phyloP scores from a whole-genome alignment of 148 eudicot genomes.

The Rhododendron henanense region DNA sequence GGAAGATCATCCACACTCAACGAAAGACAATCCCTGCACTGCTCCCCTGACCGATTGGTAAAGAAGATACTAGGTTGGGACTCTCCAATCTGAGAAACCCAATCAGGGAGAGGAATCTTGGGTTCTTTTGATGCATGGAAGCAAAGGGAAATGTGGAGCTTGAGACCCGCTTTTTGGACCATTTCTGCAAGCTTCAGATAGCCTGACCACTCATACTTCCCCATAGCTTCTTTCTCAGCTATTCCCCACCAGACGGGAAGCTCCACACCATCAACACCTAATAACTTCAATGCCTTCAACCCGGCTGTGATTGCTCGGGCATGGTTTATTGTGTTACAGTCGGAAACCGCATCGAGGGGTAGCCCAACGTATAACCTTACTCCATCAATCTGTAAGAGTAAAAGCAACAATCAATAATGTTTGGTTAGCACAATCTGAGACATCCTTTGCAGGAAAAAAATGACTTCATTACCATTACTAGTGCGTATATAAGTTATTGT shows the following conservation, averaged over 20 bases:
- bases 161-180: conserved; percentile 56
- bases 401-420: background rate
- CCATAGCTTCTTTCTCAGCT: conserved; percentile 65
- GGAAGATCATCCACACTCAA: conserved; percentile 68
- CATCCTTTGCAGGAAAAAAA: background rate
- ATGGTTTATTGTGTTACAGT: conserved; percentile 45
- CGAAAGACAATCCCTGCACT: conserved; percentile 60
- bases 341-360: conserved; percentile 69
- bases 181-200: conserved; percentile 57
- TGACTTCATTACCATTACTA: background rate
- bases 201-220: conserved; percentile 74
- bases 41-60: conserved; percentile 53
- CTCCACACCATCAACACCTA: conserved; percentile 91
- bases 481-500: background rate
- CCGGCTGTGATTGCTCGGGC: conserved; percentile 67
- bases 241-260: conserved; percentile 93
- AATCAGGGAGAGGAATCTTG: conserved; percentile 62
- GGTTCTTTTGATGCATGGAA: conserved; percentile 60
- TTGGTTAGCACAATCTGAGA: background rate
- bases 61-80: conserved; percentile 53
- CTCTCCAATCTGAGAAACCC: conserved; percentile 70
- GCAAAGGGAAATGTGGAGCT: conserved; percentile 58
- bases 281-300: conserved; percentile 63
- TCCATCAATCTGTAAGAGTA: conserved; percentile 36
- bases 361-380: conserved; percentile 67